These are phyloP conservation scores for Penicillium soppii DNA, from an alignment of 495 filamentous ascomycete species.

Conservation along the genomic window DNA sequence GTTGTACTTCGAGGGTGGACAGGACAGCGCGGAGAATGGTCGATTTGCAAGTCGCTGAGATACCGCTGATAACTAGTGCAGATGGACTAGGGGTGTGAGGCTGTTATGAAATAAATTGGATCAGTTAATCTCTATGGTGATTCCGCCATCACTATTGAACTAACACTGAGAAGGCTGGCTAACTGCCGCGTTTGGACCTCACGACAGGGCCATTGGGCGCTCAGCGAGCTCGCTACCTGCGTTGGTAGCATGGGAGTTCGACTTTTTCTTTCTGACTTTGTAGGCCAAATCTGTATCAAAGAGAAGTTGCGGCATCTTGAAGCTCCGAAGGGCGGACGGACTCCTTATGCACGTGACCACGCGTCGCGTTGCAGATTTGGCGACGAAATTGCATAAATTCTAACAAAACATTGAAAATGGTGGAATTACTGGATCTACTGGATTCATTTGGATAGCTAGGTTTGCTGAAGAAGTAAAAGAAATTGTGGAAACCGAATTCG, in stretches of 20 bases:
- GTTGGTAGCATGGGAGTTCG: constrained; percentile 31
- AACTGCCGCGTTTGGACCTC: constrained; percentile 63
- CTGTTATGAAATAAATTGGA: constrained; percentile 21
- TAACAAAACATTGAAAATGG: not conserved
- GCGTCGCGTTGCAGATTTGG: constrained; percentile 3
- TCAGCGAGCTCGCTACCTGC: constrained; percentile 41
- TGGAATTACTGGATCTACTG: too few species aligned
- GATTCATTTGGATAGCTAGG: too few species aligned
- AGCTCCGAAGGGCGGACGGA: constrained; percentile 9
- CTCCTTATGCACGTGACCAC: constrained; percentile 9
- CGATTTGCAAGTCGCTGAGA: constrained; percentile 91
- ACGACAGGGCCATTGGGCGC: constrained; percentile 60
- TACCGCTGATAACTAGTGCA: constrained; percentile 76
- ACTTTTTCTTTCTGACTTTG: not conserved
- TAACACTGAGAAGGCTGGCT: constrained; percentile 59
- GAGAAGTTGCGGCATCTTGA: not conserved
- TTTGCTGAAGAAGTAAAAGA: not conserved
- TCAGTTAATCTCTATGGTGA: not conserved
- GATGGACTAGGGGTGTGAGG: constrained; percentile 43
- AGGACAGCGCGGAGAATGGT: constrained; percentile 66
- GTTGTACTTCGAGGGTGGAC: constrained; percentile 48
- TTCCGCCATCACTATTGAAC: constrained; percentile 15
- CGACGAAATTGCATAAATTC: not conserved
- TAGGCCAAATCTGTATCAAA: not conserved
- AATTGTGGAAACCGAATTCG: constrained; percentile 7